Conservation (phyloP, 2,329 filamentous ascomycete species). For the Scedosporium boydii region DNA sequence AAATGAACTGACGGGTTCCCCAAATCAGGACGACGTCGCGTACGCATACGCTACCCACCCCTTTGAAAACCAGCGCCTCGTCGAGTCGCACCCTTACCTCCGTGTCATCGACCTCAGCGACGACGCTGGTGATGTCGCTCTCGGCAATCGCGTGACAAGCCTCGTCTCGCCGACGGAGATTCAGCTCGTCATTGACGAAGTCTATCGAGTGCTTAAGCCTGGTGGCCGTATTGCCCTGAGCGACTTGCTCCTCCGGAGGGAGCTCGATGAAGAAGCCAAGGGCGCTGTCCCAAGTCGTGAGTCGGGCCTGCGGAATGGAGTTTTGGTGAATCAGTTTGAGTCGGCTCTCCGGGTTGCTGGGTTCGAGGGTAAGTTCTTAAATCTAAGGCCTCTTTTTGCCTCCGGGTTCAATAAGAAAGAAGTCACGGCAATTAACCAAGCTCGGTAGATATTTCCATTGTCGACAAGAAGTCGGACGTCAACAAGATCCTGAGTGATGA, state of each 20-base stretch:
- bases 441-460: neutral
- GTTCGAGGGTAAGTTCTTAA: neutral
- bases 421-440: neutral
- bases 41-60: neutral
- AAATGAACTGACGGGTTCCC: neutral
- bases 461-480: neutral
- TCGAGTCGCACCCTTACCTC: neutral
- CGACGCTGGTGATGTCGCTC: neutral
- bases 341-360: neutral
- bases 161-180: neutral
- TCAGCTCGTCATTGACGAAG: neutral
- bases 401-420: neutral
- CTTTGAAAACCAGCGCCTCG: neutral
- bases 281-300: neutral
- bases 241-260: slow-evolving; percentile 1
- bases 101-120: neutral
- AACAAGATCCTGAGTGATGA: neutral
- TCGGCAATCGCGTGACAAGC: neutral
- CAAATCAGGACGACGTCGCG: neutral
- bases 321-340: neutral
- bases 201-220: neutral
- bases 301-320: neutral
- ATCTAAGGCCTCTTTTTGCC: neutral
- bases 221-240: neutral
- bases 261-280: neutral